Evolutionary conservation across 2,329 filamentous ascomycete genomes (phyloP).

Genomic region (Paecilomyces fulvus): DNA sequence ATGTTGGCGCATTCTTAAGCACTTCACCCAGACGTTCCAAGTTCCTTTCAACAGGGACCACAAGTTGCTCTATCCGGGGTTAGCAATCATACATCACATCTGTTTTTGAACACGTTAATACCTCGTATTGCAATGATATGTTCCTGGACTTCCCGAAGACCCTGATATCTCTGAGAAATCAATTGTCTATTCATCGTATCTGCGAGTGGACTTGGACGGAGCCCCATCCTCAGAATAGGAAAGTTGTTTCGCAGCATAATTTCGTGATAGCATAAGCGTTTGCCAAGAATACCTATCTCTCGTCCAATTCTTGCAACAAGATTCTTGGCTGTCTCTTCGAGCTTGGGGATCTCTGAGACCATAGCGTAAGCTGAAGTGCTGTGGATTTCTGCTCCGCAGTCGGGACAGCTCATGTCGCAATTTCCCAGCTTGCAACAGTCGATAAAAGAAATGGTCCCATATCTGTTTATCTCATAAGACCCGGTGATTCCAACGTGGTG

Average conservation of each 20-base stretch:
- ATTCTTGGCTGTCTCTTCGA: conserved; percentile 11
- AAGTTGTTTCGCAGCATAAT: conserved; percentile 9
- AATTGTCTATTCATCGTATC: conserved; percentile 12
- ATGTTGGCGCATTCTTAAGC: conserved; percentile 12
- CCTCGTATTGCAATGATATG: conserved; percentile 10
- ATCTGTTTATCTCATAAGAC: conserved; percentile 1
- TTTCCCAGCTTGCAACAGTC: background rate
- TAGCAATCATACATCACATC: background rate
- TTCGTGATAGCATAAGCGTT: conserved; percentile 8
- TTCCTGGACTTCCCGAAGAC: conserved; percentile 11
- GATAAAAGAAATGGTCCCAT: background rate
- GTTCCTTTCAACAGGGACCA: conserved; percentile 10
- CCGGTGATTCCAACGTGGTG: conserved; percentile 1
- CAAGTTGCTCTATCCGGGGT: conserved; percentile 5
- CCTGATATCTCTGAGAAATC: conserved; percentile 12
- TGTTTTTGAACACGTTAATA: background rate
- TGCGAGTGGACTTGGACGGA: conserved; percentile 16
- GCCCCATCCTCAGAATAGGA: conserved; percentile 8
- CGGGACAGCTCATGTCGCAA: conserved; percentile 7
- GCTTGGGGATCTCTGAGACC: conserved; percentile 6
- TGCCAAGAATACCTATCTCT: conserved; percentile 10
- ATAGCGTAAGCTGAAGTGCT: conserved; percentile 7
- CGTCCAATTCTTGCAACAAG: conserved; percentile 13
- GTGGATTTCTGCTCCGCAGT: conserved; percentile 6
- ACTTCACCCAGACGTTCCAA: conserved; percentile 4